Base-by-base conservation (phyloP, 2,329 filamentous ascomycete species). In the Neoscytalidium dimidiatum region DNA sequence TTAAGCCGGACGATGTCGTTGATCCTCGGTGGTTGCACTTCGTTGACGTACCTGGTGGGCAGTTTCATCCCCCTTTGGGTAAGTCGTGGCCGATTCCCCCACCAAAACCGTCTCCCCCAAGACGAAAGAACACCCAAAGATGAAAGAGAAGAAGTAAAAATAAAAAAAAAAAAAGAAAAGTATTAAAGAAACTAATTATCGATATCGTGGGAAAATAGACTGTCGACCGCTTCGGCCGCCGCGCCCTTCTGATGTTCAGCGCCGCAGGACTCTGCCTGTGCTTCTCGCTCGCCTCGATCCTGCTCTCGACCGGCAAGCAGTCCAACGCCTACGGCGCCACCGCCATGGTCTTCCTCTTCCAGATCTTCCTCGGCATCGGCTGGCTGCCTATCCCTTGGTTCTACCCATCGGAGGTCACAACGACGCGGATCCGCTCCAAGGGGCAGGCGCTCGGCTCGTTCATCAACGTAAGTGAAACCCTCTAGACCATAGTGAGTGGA, bases 11-110 rank as follows among this genome's bases (percentile, higher is more conserved):
- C 84, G n/a, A 72, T 86, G 35, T 82, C 84, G 33, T 73, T 86
- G 43, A 79, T 87, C 4, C 74, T 87, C 1, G 84, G 83, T 23
- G 84, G 85, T 3, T 78, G 73, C 60, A 77, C 74, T 31, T 75
- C 75, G 23, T 73, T 74, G 52, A 78, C 75, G 0, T 82, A 80
- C 62, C 69, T 81, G 8, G 72, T 78, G 14, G 79, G 78, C 7
- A 79, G 76, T 0, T 71, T 75, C 1, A 80, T 81, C 61, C 79
- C 80, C 0, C 70, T 81, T 17, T 64, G 48, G 33, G 61, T 64
- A 51, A 28, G 60, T 51, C 33, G 2, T 44, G 33, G n/a, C n/a
- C n/a, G n/a, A n/a, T n/a, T n/a, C n/a, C n/a, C n/a, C n/a, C n/a
- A n/a, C n/a, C n/a, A n/a, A 7, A 35, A 35, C 38, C 38, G 6